phyloP scores from a whole-genome alignment of 306 rosid genomes.

The Pyrus betulifolia region DNA sequence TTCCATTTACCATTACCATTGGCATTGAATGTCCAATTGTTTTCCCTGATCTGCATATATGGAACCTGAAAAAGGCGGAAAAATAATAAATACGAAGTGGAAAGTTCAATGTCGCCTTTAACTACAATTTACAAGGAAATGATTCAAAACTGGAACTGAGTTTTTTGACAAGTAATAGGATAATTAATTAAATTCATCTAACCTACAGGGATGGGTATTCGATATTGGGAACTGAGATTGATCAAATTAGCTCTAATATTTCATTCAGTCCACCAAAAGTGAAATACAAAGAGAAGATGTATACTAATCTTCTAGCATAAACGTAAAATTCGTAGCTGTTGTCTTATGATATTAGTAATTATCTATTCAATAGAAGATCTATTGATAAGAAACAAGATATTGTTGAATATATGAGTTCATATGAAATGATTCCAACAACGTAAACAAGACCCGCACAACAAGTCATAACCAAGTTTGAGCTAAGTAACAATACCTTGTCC shows the following conservation, averaged over 20 bases:
- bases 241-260: background rate
- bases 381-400: background rate
- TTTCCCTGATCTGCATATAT: constrained; percentile 93
- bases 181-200: no score
- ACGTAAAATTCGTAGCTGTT: background rate
- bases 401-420: background rate
- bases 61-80: constrained; percentile 56
- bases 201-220: no score
- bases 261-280: background rate
- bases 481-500: constrained; percentile 41
- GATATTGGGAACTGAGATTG: background rate
- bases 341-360: background rate
- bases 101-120: background rate
- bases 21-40: constrained; percentile 80
- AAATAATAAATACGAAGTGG: background rate
- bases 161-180: no score
- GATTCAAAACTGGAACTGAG: background rate
- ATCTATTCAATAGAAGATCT: background rate
- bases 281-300: background rate
- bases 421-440: background rate
- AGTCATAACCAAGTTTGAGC: background rate
- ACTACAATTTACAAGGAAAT: background rate
- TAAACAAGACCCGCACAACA: background rate
- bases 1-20: constrained; percentile 86
- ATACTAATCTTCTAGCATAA: background rate